These are phyloP conservation scores for Ophiostoma angusticollis DNA, from an alignment of 2,329 filamentous ascomycete species.

Conservation along the genomic window DNA sequence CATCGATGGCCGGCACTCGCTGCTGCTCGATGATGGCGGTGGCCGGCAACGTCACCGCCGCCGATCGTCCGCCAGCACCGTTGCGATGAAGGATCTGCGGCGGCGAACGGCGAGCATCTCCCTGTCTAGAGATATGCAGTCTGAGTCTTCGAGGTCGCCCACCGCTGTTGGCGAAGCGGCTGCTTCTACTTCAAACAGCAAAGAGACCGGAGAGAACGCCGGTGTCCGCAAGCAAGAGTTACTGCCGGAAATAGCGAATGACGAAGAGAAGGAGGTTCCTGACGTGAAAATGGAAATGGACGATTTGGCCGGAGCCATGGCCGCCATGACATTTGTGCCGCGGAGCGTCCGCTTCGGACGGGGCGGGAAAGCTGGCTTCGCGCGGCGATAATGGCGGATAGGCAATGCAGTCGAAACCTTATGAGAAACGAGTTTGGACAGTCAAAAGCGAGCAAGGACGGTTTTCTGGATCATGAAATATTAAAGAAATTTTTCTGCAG, in stretches of 20 bases:
- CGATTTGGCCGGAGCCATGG: conserved; percentile 54
- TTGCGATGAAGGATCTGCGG: conserved; percentile 17
- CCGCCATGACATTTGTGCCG: conserved; percentile 58
- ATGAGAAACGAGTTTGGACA: no score
- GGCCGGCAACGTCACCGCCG: conserved; percentile 25
- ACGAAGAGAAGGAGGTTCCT: not conserved
- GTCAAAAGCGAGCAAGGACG: no score
- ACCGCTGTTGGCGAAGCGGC: not conserved
- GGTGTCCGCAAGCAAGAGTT: not conserved
- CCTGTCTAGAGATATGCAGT: no score
- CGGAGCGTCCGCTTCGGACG: conserved; percentile 52
- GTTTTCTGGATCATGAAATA: no score
- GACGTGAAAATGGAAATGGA: conserved; percentile 41
- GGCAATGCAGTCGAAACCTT: not conserved
- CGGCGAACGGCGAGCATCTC: conserved; percentile 3
- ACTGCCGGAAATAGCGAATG: not conserved
- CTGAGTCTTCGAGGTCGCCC: no score
- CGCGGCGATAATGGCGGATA: conserved; percentile 26
- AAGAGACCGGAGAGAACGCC: no score
- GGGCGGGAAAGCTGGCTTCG: conserved; percentile 39
- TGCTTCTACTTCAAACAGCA: not conserved
- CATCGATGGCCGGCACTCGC: conserved; percentile 71
- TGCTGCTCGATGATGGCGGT: conserved; percentile 57
- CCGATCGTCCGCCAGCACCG: conserved; percentile 31
- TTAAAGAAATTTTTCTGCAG: no score